A percentile compares a stretch with the other conserved stretches of the same genome.
phyloP scores from a whole-genome alignment of 768 basidiomycete genomes.

The button mushroom (Agaricus bisporus) region DNA sequence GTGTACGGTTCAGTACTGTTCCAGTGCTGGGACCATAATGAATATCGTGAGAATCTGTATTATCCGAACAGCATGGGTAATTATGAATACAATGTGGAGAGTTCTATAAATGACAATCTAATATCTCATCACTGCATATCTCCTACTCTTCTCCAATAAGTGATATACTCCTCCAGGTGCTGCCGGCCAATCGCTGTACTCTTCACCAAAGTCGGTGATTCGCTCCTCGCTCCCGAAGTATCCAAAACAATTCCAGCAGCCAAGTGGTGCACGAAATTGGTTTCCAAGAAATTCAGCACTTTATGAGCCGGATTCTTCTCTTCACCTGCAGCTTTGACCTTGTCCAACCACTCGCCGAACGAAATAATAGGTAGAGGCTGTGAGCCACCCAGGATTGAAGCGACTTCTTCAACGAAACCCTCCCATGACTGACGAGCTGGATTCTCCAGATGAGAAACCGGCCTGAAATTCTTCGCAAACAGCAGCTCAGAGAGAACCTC shows the following conservation, averaged over 20 bases:
- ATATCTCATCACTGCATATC: constrained; percentile 9
- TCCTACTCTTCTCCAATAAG: constrained; percentile 24
- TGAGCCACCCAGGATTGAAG: constrained; percentile 16
- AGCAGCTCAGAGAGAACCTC: constrained; percentile 23
- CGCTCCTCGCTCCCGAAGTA: constrained; percentile 19
- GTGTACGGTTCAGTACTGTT: too few species aligned
- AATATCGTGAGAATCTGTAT: too few species aligned
- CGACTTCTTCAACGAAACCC: constrained; percentile 22
- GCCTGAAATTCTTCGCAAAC: constrained; percentile 24
- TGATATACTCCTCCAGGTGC: constrained; percentile 25
- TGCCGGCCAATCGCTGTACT: constrained; percentile 23
- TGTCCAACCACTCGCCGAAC: constrained; percentile 23
- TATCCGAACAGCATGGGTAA: too few species aligned
- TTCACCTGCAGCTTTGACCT: constrained; percentile 21
- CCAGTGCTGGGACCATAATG: too few species aligned
- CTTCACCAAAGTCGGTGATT: constrained; percentile 21
- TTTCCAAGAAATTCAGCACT: constrained; percentile 25
- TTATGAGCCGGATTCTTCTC: constrained; percentile 21
- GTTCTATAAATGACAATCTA: too few species aligned
- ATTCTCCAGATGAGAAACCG: constrained; percentile 30
- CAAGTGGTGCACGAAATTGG: constrained; percentile 25
- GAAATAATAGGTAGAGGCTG: constrained; percentile 19
- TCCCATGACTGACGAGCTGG: constrained; percentile 29
- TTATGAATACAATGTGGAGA: too few species aligned
- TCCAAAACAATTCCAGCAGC: constrained; percentile 24